Evolutionary conservation across 2,329 filamentous ascomycete species (phyloP), one percentile per base, ranked within the genome.

Genomic region (Diaporthe batatas): DNA sequence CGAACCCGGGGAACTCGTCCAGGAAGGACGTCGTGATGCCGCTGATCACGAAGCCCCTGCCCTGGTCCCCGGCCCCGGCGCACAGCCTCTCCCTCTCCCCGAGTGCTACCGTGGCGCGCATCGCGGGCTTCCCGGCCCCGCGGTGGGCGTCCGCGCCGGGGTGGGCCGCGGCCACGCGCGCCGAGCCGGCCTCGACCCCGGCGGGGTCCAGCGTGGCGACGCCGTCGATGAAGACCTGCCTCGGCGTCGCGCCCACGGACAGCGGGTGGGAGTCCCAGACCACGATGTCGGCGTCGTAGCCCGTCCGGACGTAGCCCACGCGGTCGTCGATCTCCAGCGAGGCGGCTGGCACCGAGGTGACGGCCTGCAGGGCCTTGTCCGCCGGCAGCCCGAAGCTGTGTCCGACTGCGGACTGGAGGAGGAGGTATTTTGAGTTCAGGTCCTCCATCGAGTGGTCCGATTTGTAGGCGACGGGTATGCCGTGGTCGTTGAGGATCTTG

Each of bases 231-330:
- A 82, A 86, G 18, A 87, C 85, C 72, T 87, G 84, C 12, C 83
- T 76, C 4, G 86, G 83, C 5, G 82, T 85, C 14, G 85, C 84
- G 7, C 85, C 86, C 21, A 84, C 75, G 16, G 82, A 79, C 1
- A 87, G 79, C 3, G 86, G 86, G 73, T 87, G 84, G 0, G 81
- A 81, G 72, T 87, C 83, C 86, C 85, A 87, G 6, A 87, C 79
- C 6, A 86, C 86, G 39, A 88, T 75, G 72, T 88, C 86, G 18
- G 85, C 86, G 76, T 88, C 86, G 72, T 85, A 87, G 5, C 86
- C 85, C 4, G 82, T 76, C 18, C 81, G 81, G 11, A 79, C 79
- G 72, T 83, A 86, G 3, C 86, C 86, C 3, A 87, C 80, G 1
- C 85, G 82, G 72, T 85, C 79, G 57, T 82, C 81, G 34, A 85